Conservation (phyloP, 75 land plant species). For the Chamaecyparis obtusa region DNA sequence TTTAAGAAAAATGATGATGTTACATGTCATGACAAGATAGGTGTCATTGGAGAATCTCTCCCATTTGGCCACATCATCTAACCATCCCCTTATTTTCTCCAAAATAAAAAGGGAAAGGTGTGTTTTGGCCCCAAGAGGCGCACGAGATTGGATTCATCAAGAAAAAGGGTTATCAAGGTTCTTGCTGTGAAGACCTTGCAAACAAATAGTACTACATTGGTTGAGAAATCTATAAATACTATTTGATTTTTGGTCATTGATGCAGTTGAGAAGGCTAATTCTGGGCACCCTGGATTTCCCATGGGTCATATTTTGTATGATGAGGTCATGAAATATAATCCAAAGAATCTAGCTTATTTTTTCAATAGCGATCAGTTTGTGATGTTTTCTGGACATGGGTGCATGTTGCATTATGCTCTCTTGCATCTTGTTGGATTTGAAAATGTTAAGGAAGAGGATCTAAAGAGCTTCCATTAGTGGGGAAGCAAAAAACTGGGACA, state of each 20-base stretch:
- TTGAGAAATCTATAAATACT: conserved; percentile 83
- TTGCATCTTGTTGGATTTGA: conserved; percentile 94
- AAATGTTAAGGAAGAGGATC: conserved; percentile 80
- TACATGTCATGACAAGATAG: too few relatives aligned
- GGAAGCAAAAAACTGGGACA: conserved; percentile 91
- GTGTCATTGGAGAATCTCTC: too few relatives aligned
- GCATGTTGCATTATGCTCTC: conserved; percentile 96
- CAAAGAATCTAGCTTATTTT: conserved; percentile 90
- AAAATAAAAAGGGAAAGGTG: too few relatives aligned
- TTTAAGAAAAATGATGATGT: too few relatives aligned
- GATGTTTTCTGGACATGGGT: conserved; percentile 93
- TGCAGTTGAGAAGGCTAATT: conserved; percentile 96
- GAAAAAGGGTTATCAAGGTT: not conserved
- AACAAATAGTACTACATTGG: conserved; percentile 30
- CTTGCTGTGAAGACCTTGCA: conserved; percentile 25
- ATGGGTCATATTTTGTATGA: conserved; percentile 96
- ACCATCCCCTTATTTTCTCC: too few relatives aligned
- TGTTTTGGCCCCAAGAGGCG: not conserved
- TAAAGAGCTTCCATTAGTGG: conserved; percentile 89
- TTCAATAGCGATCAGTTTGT: conserved; percentile 91
- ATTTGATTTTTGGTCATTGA: conserved; percentile 88
- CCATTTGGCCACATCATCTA: too few relatives aligned
- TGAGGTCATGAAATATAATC: conserved; percentile 91
- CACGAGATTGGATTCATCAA: not conserved
- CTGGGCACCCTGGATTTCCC: conserved; percentile 93